A percentile compares a stretch with the other conserved stretches of the same genome.
These are phyloP conservation scores for Neurospora cerealis DNA, from an alignment of 495 filamentous ascomycete species.

Conservation along the genomic window DNA sequence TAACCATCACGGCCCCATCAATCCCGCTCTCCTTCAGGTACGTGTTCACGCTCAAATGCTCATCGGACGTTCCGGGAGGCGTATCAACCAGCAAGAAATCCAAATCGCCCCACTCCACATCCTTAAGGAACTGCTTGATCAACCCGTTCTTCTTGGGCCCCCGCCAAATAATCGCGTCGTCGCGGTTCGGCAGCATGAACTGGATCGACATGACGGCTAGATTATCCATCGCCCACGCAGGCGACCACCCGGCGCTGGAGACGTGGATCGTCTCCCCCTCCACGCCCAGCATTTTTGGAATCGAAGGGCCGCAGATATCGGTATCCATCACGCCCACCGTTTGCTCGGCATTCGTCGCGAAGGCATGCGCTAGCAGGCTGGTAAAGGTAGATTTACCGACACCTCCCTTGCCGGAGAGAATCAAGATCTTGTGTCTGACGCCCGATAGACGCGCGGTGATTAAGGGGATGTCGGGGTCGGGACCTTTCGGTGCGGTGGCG, in stretches of 20 bases:
- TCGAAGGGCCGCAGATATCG: conserved; percentile 88
- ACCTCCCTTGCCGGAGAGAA: conserved; percentile 90
- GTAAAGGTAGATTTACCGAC: conserved; percentile 94
- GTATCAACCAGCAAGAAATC: conserved; percentile 92
- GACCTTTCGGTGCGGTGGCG: conserved; percentile 86
- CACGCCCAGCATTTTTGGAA: conserved; percentile 98
- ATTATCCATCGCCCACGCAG: conserved; percentile 89
- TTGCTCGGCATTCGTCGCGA: conserved; percentile 63
- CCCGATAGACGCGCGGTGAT: conserved; percentile 74
- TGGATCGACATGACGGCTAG: conserved; percentile 92
- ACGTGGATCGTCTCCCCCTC: conserved; percentile 87
- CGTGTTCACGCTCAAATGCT: conserved; percentile 85
- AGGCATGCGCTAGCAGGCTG: conserved; percentile 73
- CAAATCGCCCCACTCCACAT: conserved; percentile 93
- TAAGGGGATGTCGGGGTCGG: conserved; percentile 84
- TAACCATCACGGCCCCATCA: conserved; percentile 86
- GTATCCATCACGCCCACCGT: conserved; percentile 93
- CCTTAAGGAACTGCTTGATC: conserved; percentile 94
- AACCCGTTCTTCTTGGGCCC: conserved; percentile 97
- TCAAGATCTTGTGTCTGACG: conserved; percentile 82
- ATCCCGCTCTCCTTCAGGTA: conserved; percentile 81
- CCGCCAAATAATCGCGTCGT: conserved; percentile 93
- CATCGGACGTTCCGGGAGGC: conserved; percentile 87
- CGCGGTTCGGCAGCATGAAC: conserved; percentile 88
- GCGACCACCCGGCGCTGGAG: conserved; percentile 70